These are phyloP conservation scores for Marsdenia floribunda DNA, from an alignment of 257 asterid genomes.

Conservation along the genomic window DNA sequence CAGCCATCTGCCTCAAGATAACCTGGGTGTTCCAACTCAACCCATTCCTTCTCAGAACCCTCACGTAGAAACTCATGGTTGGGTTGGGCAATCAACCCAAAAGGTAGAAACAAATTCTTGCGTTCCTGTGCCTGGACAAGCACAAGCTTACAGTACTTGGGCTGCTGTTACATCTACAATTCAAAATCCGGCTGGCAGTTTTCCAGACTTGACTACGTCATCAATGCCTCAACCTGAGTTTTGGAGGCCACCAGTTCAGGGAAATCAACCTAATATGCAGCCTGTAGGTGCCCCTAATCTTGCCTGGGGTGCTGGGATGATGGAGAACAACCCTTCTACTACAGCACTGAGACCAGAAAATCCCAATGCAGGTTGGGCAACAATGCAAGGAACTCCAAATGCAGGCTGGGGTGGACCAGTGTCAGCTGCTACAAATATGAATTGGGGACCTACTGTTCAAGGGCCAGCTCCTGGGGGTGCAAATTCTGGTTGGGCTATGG, in stretches of 20 bases:
- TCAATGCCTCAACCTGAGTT: conserved; percentile 53
- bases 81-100: conserved; percentile 28
- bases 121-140: conserved; percentile 35
- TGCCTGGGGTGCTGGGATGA: conserved; percentile 50
- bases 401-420: conserved; percentile 61
- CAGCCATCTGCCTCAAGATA: conserved; percentile 27
- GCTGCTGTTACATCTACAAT: conserved; percentile 32
- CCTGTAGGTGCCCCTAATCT: conserved; percentile 38
- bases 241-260: conserved; percentile 51
- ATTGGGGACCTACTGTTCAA: conserved; percentile 52
- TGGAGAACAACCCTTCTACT: conserved; percentile 35
- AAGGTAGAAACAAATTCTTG: conserved; percentile 27
- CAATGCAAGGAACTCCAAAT: conserved; percentile 50
- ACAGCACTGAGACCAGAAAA: conserved; percentile 41
- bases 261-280: conserved; percentile 52
- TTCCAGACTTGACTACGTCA: conserved; percentile 36
- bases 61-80: conserved; percentile 35
- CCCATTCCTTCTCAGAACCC: conserved; percentile 41
- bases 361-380: conserved; percentile 54
- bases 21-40: conserved; percentile 33
- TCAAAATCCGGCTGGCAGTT: conserved; percentile 49
- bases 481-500: conserved; percentile 50
- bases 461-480: conserved; percentile 41
- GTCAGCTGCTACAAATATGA: conserved; percentile 42
- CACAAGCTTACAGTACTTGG: conserved; percentile 51